Evolutionary conservation across 2,329 filamentous ascomycete species (phyloP).

Genomic region (Triangularia setosa): DNA sequence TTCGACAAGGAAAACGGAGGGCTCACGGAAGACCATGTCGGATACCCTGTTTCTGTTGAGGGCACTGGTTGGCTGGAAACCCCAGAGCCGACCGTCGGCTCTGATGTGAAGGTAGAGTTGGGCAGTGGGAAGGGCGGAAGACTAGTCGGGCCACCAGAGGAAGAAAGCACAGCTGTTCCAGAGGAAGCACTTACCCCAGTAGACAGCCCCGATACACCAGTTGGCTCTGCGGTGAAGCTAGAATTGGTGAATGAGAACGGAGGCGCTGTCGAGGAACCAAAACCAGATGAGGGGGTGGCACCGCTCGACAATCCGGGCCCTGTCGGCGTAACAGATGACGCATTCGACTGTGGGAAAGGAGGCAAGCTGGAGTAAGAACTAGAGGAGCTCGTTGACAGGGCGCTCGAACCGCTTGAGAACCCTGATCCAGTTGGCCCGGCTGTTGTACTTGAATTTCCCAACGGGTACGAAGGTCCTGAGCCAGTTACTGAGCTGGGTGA

Average conservation of each 20-base stretch:
- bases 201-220: neutral
- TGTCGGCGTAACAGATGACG: neutral
- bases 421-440: neutral
- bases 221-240: neutral
- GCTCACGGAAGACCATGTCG: neutral
- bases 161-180: neutral
- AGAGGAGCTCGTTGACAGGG: neutral
- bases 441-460: neutral
- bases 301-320: neutral
- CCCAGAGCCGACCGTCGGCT: neutral
- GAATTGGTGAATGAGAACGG: neutral
- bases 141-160: neutral
- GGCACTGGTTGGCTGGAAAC: neutral
- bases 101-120: constrained; percentile 11
- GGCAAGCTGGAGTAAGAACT: neutral
- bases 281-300: neutral
- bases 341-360: neutral
- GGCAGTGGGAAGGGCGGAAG: constrained; percentile 12
- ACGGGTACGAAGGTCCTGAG: neutral
- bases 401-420: neutral
- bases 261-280: neutral
- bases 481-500: neutral
- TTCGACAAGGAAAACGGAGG: constrained; percentile 11
- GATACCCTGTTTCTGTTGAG: neutral
- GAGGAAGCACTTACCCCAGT: neutral